Evolutionary conservation across 495 filamentous ascomycete species (phyloP).

Genomic region (Haplographium delicatum): DNA sequence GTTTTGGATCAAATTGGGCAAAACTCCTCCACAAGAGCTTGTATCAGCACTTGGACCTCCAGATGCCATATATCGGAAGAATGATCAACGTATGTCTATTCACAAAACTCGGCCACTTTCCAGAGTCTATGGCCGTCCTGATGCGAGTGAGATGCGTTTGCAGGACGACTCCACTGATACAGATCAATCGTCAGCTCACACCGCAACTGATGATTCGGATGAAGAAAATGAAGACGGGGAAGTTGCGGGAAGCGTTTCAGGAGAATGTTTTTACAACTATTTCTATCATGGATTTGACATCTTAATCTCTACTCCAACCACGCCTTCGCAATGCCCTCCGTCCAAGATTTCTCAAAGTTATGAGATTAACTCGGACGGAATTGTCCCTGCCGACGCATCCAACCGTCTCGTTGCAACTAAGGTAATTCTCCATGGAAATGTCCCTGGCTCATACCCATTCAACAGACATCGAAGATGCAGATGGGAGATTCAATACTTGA

Average conservation of each 20-base stretch:
- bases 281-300: conserved; percentile 93
- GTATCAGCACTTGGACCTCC: conserved; percentile 86
- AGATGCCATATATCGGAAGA: conserved; percentile 92
- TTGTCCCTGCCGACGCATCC: conserved; percentile 28
- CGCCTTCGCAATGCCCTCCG: conserved; percentile 53
- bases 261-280: conserved; percentile 94
- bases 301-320: conserved; percentile 73
- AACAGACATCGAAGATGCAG: conserved; percentile 87
- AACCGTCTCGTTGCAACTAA: conserved; percentile 79
- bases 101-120: conserved; percentile 50
- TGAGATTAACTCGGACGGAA: background rate
- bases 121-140: conserved; percentile 37
- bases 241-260: conserved; percentile 39
- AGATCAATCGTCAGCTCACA: conserved; percentile 76
- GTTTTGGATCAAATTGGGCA: conserved; percentile 65
- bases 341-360: conserved; percentile 35
- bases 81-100: conserved; percentile 86
- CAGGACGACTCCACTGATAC: conserved; percentile 66
- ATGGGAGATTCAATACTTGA: conserved; percentile 69
- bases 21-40: conserved; percentile 86
- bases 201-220: conserved; percentile 71
- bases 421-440: conserved; percentile 84
- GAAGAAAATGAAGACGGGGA: conserved; percentile 52
- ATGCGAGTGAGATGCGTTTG: conserved; percentile 31
- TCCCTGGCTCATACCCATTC: conserved; percentile 94